A percentile compares a stretch with the other conserved stretches of the same genome.
Conservation (phyloP, 805 yeast genomes). For the Myxozyma neglecta region DNA sequence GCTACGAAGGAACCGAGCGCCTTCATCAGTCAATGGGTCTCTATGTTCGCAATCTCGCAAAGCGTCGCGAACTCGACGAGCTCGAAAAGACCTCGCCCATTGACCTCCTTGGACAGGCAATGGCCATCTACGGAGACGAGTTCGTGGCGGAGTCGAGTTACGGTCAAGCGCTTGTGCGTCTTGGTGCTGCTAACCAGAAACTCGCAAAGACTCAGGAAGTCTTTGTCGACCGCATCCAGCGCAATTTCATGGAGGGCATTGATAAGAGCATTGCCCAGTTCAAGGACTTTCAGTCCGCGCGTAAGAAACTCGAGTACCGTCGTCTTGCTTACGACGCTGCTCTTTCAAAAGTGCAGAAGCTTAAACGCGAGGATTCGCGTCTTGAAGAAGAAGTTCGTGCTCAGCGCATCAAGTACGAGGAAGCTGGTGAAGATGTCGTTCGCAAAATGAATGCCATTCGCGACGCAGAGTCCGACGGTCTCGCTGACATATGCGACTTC, state of each 20-base stretch:
- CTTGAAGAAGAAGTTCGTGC: conserved; percentile 36
- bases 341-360: conserved; percentile 29
- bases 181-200: conserved; percentile 32
- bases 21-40: conserved; percentile 28
- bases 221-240: conserved; percentile 31
- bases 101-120: conserved; percentile 32
- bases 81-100: conserved; percentile 31
- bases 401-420: conserved; percentile 34
- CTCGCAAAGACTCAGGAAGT: conserved; percentile 31
- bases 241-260: conserved; percentile 29
- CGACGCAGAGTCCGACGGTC: conserved; percentile 30
- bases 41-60: conserved; percentile 31
- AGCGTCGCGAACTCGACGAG: conserved; percentile 33
- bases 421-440: conserved; percentile 34
- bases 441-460: conserved; percentile 32
- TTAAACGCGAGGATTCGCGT: conserved; percentile 34
- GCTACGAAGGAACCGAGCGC: conserved; percentile 32
- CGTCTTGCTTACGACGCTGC: conserved; percentile 36
- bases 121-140: conserved; percentile 32
- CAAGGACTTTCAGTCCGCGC: conserved; percentile 28
- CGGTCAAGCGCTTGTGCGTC: conserved; percentile 30
- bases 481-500: conserved; percentile 27
- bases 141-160: conserved; percentile 31
- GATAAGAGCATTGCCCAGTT: conserved; percentile 32
- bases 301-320: conserved; percentile 33